Evolutionary conservation across 192 early-diverging fungal species (phyloP), one percentile per base, ranked within the genome.

Genomic region (Radiomyces spectabilis): DNA sequence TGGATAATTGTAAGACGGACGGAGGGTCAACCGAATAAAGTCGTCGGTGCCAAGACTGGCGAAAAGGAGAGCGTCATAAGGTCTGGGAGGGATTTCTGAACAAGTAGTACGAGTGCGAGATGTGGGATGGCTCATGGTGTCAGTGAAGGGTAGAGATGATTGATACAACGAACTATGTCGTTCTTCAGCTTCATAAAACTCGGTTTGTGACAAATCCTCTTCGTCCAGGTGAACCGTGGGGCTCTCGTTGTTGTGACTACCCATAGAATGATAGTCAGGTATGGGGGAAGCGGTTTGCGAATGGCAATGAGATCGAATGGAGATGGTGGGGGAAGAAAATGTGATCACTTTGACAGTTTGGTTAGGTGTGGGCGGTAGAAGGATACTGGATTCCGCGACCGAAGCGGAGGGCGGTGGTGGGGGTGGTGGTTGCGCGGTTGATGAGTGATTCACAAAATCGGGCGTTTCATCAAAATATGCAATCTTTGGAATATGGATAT

Each of bases 381-480:
- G 44, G 12, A 75, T 60, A 19, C 62, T 71, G 3, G 64, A 67
- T 2, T 55, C 55, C 26, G 51, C 57, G 32, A 58, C n/a, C 31
- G 4, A 30, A 29, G 5, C 25, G 25, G 1, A 32, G 57, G 29
- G 43, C 24, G 18, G 42, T 44, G 13, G 32, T 27, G 45, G 21
- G 12, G 35, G 53, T 19, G 65, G 52, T 9, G 65, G 49, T 31
- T 60, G 57, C 4, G 48, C 41, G 0, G 52, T 41, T 19, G 59
- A 25, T 15, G 67, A 50, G 24, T 75, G 71, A 24, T 56, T 63
- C 29, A 21, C 57, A 13, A 77, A 71, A 16, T 71, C 78, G 8
- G 76, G 78, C 8, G 80, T 81, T 34, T 83, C 81, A 53, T 85
- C 83, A 18, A 56, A 59, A 57, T 76, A 83, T 2, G 71, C 66